Percentiles rank a stretch among this genome's conserved stretches.
These are phyloP conservation scores for Lentithecium fluviatile DNA, from an alignment of 495 filamentous ascomycete genomes.

Conservation along the genomic window DNA sequence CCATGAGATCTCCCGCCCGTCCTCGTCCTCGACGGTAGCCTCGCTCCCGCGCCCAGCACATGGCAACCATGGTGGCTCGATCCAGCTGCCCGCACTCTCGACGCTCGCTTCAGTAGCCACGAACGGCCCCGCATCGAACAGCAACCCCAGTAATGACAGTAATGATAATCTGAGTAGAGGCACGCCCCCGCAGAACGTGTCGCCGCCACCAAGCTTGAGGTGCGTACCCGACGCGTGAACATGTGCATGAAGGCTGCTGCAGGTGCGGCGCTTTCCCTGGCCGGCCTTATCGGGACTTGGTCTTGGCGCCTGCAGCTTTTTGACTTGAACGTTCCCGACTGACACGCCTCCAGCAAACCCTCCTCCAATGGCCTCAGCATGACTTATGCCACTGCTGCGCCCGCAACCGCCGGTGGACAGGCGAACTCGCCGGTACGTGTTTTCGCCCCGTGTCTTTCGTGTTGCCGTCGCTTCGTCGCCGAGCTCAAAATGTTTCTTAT, in stretches of 20 bases:
- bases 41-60: slow-evolving; percentile 41
- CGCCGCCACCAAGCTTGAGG: slow-evolving; percentile 27
- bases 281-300: slow-evolving; percentile 27
- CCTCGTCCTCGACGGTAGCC: slow-evolving; percentile 44
- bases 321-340: slow-evolving; percentile 29
- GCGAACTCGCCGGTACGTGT: slow-evolving; percentile 65
- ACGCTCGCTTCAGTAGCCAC: slow-evolving; percentile 64
- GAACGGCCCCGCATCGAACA: slow-evolving; percentile 59
- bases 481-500: slow-evolving; percentile 32
- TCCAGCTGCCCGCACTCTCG: slow-evolving; percentile 60
- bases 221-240: background rate
- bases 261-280: slow-evolving; percentile 8
- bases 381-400: slow-evolving; percentile 63
- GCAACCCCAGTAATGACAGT: slow-evolving; percentile 3
- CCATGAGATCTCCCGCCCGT: slow-evolving; percentile 43
- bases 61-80: slow-evolving; percentile 44
- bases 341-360: slow-evolving; percentile 43
- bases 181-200: slow-evolving; percentile 15
- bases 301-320: slow-evolving; percentile 15
- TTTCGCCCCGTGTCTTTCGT: slow-evolving; percentile 4
- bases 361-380: slow-evolving; percentile 56
- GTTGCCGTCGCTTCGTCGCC: background rate
- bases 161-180: slow-evolving; percentile 18
- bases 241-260: background rate
- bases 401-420: slow-evolving; percentile 65